A percentile compares a stretch with the other conserved stretches of the same genome.
These are phyloP conservation scores for Boletus tylopilopsis DNA, from an alignment of 768 basidiomycete genomes.

Conservation along the genomic window DNA sequence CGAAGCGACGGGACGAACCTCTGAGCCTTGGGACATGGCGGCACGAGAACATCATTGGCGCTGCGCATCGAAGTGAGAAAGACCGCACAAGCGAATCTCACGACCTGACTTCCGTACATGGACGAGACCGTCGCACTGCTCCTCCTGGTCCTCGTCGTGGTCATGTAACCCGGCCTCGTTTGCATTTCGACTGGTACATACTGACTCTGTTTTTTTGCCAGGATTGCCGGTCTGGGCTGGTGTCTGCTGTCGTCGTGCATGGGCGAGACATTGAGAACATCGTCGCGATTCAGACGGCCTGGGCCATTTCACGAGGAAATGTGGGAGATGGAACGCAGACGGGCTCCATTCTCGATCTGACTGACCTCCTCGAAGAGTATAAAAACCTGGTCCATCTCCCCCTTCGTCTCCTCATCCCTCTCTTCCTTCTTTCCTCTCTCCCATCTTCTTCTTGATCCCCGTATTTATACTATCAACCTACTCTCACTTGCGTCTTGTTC, in stretches of 20 bases:
- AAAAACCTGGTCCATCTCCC: constrained; percentile 10
- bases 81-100: background rate
- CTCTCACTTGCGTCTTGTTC: constrained; percentile 16
- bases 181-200: background rate
- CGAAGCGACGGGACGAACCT: background rate
- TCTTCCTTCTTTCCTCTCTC: constrained; percentile 1
- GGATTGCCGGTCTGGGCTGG: constrained; percentile 53
- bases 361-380: constrained; percentile 13
- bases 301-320: constrained; percentile 44
- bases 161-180: constrained; percentile 37
- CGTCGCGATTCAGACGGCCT: constrained; percentile 10
- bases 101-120: background rate
- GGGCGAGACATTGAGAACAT: constrained; percentile 49
- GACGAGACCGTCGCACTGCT: constrained; percentile 34
- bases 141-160: constrained; percentile 43
- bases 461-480: constrained; percentile 11
- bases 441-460: no score
- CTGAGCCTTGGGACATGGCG: background rate
- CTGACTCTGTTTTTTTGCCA: constrained; percentile 19
- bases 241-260: constrained; percentile 68
- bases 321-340: constrained; percentile 59
- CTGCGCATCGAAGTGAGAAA: background rate
- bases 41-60: background rate
- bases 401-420: background rate
- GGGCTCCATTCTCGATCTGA: constrained; percentile 20